These are phyloP conservation scores for Hypoxylon sp. DNA, from an alignment of 2,329 filamentous ascomycete genomes.

Conservation along the genomic window DNA sequence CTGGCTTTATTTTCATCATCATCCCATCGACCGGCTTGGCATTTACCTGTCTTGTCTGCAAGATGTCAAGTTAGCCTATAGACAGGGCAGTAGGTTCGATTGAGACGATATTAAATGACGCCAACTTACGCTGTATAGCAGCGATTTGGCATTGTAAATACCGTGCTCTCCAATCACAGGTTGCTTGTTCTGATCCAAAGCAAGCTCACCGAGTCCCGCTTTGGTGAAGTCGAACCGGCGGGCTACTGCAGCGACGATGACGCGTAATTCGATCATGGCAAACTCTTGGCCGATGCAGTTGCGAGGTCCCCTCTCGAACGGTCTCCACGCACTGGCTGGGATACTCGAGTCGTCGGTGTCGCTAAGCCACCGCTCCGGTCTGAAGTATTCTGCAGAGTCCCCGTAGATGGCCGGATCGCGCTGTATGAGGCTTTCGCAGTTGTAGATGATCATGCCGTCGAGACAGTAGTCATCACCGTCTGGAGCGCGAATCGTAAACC, in stretches of 20 bases:
- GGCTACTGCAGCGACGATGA: constrained; percentile 16
- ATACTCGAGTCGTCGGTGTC: constrained; percentile 2
- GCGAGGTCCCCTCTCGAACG: constrained; percentile 56
- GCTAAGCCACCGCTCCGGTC: constrained; percentile 3
- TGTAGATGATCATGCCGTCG: not conserved
- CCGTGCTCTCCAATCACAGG: not conserved
- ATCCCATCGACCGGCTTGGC: too few species aligned
- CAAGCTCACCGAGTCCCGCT: not conserved
- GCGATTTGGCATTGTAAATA: not conserved
- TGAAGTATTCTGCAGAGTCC: not conserved
- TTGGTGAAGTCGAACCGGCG: constrained; percentile 20
- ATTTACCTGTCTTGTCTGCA: too few species aligned
- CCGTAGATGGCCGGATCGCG: not conserved
- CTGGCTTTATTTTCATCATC: too few species aligned
- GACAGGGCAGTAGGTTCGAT: too few species aligned
- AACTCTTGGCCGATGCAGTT: constrained; percentile 62
- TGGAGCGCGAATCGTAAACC: not conserved
- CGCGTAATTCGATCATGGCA: constrained; percentile 44
- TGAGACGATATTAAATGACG: too few species aligned
- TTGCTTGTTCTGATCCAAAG: constrained; percentile 3
- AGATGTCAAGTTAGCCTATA: too few species aligned
- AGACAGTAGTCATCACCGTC: not conserved
- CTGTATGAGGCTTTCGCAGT: not conserved
- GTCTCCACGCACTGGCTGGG: constrained; percentile 18
- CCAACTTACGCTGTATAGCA: not conserved